Base-by-base conservation (phyloP, 805 yeast genomes). In the Nakazawaea ernobii region DNA sequence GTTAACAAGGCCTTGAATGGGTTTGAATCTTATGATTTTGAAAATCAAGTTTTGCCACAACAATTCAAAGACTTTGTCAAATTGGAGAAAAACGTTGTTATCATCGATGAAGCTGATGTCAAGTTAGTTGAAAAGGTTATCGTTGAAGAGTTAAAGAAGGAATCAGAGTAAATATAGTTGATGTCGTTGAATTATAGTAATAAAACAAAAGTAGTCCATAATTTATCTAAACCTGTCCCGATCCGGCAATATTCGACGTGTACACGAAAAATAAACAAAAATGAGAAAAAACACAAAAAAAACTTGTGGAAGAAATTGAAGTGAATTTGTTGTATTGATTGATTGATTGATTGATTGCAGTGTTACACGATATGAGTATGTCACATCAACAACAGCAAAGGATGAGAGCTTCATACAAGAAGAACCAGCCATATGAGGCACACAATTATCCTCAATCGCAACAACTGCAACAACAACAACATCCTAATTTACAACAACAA, bases 31-130 rank as follows among this genome's bases (percentile, higher is more conserved):
- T 94, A 94, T 69, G 80, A 90, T 4, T 94, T 94, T 61, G 96
- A 89, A 59, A 74, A 74, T 42, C 89, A 88, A 55, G 97, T 94
- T 17, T 75, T 94, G 48, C 98, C 99, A 35, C 87, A 74, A 28
- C 97, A 89, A 68, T 78, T 94, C 67, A 84, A 77, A 66, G 77
- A 77, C 42, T 77, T 94, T 63, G 69, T 86, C 42, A 61, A 74
- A 8, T 73, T 87, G 65, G 84, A 86, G 60, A 83, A 88, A 70
- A 87, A 86, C 68, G 79, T 88, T 55, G 78, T 75, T 51, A 72
- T 79, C 49, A 77, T 90, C 40, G 88, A 84, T 52, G 77, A 75
- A 58, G 81, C 94, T 37, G 86, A 87, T 52, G 71, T 85, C 52
- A 84, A 82, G 59, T 74, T 80, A 53, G 84, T 92, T 48, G 91